Percentiles rank a stretch among this genome's conserved stretches.
These are phyloP conservation scores for Thamnidium elegans DNA, from an alignment of 192 early-diverging fungal genomes.

Conservation along the genomic window DNA sequence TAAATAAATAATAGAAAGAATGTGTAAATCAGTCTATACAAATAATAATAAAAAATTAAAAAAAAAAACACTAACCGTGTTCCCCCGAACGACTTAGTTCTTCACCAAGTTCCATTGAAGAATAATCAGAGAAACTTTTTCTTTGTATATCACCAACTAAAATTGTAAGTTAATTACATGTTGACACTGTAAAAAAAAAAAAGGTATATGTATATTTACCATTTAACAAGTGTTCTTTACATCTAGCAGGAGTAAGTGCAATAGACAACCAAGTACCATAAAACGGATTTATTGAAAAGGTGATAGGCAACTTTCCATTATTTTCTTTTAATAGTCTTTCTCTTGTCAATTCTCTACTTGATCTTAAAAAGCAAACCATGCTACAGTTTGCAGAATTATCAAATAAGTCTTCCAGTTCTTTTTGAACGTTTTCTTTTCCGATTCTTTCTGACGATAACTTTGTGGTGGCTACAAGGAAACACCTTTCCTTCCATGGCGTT, in stretches of 20 bases:
- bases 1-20: constrained; percentile 10
- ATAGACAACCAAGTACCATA: constrained; percentile 33
- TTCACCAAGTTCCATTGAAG: constrained; percentile 36
- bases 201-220: constrained; percentile 9
- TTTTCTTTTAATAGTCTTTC: constrained; percentile 8
- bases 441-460: not conserved
- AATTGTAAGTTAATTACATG: not conserved
- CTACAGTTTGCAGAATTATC: constrained; percentile 20
- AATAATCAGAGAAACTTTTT: constrained; percentile 26
- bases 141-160: constrained; percentile 14
- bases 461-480: constrained; percentile 21
- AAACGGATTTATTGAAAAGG: constrained; percentile 31
- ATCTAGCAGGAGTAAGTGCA: constrained; percentile 19
- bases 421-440: not conserved
- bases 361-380: constrained; percentile 39
- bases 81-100: constrained; percentile 21
- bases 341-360: constrained; percentile 13
- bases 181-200: not conserved
- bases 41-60: not conserved
- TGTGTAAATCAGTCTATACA: not conserved
- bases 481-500: constrained; percentile 33
- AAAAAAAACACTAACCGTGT: constrained; percentile 21
- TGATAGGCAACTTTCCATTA: not conserved
- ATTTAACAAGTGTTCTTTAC: constrained; percentile 24
- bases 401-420: constrained; percentile 21